These are phyloP conservation scores for Boletus subcaerulescens DNA, from an alignment of 768 basidiomycete species.

Conservation along the genomic window DNA sequence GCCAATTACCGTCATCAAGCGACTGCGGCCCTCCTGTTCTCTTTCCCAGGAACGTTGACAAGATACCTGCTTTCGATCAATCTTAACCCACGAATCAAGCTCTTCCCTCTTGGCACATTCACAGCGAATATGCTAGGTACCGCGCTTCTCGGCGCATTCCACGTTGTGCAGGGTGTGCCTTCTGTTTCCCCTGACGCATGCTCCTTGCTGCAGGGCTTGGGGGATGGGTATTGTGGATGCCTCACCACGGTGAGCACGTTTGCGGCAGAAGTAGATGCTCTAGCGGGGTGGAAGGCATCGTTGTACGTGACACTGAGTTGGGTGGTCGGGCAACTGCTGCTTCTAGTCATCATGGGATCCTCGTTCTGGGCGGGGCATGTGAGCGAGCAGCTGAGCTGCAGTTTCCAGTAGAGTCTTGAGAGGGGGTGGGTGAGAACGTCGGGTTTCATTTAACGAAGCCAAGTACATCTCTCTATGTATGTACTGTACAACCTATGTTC, in stretches of 20 bases:
- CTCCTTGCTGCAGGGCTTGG: conserved; percentile 72
- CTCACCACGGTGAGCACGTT: conserved; percentile 95
- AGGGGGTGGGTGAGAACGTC: background rate
- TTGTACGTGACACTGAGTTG: conserved; percentile 72
- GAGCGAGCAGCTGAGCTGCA: conserved; percentile 50
- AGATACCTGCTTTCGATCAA: conserved; percentile 74
- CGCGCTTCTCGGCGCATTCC: conserved; percentile 74
- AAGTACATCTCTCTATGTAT: too few relatives aligned
- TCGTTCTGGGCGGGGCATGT: conserved; percentile 51
- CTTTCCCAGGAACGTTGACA: conserved; percentile 83
- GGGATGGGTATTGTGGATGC: conserved; percentile 94
- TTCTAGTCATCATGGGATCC: conserved; percentile 72
- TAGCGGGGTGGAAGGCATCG: conserved; percentile 56
- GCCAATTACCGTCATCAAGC: conserved; percentile 68
- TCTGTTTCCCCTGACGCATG: conserved; percentile 55
- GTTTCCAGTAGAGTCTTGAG: conserved; percentile 26
- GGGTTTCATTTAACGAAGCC: background rate
- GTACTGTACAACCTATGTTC: background rate
- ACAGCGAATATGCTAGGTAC: conserved; percentile 74
- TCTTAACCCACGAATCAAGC: conserved; percentile 62
- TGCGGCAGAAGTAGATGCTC: conserved; percentile 67
- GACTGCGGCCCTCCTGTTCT: conserved; percentile 84
- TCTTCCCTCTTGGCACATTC: conserved; percentile 79
- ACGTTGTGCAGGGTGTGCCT: conserved; percentile 58
- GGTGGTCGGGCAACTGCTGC: conserved; percentile 61